Percentiles rank a stretch among this genome's conserved stretches.
These are phyloP conservation scores for Fusarium humuli DNA, from an alignment of 2,329 filamentous ascomycete species.

Conservation along the genomic window DNA sequence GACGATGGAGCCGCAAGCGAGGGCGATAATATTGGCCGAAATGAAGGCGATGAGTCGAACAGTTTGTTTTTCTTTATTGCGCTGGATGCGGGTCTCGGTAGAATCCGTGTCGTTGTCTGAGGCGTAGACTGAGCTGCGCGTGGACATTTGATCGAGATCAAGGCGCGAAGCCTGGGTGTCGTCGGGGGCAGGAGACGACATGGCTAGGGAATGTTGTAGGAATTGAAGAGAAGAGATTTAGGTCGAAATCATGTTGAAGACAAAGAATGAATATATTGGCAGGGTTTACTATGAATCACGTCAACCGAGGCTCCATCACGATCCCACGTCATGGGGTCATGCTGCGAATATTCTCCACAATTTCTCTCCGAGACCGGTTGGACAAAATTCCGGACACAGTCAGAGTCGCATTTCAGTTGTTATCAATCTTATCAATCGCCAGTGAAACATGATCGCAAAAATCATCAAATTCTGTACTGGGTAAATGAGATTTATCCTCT, in stretches of 20 bases:
- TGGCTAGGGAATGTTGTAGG: constrained; percentile 4
- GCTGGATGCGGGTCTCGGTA: constrained; percentile 40
- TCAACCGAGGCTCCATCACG: constrained; percentile 31
- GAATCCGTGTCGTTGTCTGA: constrained; percentile 36
- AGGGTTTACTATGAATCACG: constrained; percentile 25
- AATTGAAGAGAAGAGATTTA: neutral
- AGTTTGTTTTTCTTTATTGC: constrained; percentile 47
- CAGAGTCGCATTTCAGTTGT: neutral
- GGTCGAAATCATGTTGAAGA: constrained; percentile 19
- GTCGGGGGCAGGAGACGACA: constrained; percentile 39
- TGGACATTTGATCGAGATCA: constrained; percentile 44
- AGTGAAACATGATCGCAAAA: neutral
- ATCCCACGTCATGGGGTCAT: constrained; percentile 39
- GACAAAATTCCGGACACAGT: constrained; percentile 12
- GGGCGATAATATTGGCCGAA: constrained; percentile 65
- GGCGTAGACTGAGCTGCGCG: constrained; percentile 41
- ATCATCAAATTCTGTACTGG: neutral
- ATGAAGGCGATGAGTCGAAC: constrained; percentile 63
- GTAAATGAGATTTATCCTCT: neutral
- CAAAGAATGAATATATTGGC: neutral
- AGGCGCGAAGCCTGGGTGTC: constrained; percentile 33
- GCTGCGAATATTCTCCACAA: constrained; percentile 20
- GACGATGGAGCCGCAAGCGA: constrained; percentile 91
- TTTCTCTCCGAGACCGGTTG: constrained; percentile 28
- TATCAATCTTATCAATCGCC: constrained; percentile 21